Evolutionary conservation across 805 yeast species (phyloP).

Genomic region (Wickerhamomyces silvicola): DNA sequence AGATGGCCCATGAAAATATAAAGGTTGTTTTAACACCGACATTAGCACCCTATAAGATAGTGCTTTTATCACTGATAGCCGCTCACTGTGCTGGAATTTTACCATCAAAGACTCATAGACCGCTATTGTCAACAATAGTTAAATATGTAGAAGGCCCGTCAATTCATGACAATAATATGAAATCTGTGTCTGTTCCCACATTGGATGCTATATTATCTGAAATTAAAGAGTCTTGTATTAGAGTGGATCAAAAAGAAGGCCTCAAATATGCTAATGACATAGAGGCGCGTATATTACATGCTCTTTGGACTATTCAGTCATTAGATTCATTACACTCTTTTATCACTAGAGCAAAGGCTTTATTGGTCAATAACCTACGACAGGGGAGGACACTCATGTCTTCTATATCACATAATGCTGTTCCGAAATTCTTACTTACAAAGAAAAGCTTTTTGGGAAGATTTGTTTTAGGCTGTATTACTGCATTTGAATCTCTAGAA

Average conservation of each 20-base stretch:
- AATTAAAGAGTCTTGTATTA: conserved; percentile 16
- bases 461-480: conserved; percentile 34
- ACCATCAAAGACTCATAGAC: conserved; percentile 32
- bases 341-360: conserved; percentile 24
- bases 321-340: conserved; percentile 42
- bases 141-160: conserved; percentile 34
- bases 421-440: conserved; percentile 25
- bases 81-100: conserved; percentile 37
- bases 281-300: conserved; percentile 26
- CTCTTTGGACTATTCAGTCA: conserved; percentile 41
- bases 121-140: conserved; percentile 36
- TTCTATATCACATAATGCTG: conserved; percentile 4
- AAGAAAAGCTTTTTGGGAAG: conserved; percentile 38
- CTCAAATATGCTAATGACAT: conserved; percentile 22
- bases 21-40: conserved; percentile 28
- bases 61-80: conserved; percentile 40
- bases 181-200: conserved; percentile 27
- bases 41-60: conserved; percentile 50
- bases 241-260: conserved; percentile 18
- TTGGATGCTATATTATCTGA: conserved; percentile 24
- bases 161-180: conserved; percentile 10
- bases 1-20: background rate
- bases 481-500: conserved; percentile 36
- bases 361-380: conserved; percentile 29
- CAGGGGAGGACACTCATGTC: conserved; percentile 25